Evolutionary conservation across 306 rosid species (phyloP).

Genomic region (Citrullus mucosospermus): DNA sequence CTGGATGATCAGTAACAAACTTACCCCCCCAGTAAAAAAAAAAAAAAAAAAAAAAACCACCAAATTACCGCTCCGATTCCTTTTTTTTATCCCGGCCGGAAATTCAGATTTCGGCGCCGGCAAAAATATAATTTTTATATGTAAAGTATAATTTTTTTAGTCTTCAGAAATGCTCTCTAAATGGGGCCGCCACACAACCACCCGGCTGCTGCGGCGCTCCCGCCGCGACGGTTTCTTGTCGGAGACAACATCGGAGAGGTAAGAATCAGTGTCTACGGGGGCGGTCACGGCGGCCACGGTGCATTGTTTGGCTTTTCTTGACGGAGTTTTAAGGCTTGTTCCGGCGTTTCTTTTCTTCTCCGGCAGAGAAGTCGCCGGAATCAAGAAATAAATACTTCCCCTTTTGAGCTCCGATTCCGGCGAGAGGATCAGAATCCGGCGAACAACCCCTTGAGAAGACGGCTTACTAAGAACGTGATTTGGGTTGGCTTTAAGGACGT

Average conservation of each 20-base stretch:
- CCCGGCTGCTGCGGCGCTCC: constrained; percentile 44
- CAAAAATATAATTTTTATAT: neutral
- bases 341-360: constrained; percentile 24
- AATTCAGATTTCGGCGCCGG: neutral
- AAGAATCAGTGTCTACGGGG: constrained; percentile 4
- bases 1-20: neutral
- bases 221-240: constrained; percentile 46
- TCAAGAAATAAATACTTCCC: constrained; percentile 85
- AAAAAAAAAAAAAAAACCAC: neutral
- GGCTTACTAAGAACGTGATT: constrained; percentile 81
- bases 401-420: constrained; percentile 89
- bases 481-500: constrained; percentile 74
- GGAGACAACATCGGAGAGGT: constrained; percentile 12
- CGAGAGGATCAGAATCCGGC: constrained; percentile 68
- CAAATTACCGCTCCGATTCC: neutral
- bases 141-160: neutral
- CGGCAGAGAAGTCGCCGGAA: constrained; percentile 58
- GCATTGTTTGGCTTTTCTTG: neutral
- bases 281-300: neutral
- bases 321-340: constrained; percentile 13
- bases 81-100: neutral
- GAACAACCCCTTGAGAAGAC: constrained; percentile 72
- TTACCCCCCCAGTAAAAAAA: neutral
- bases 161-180: constrained; percentile 74
- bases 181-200: constrained; percentile 57